Base-by-base conservation (phyloP, 306 rosid genomes). In the Dryas drummondii region DNA sequence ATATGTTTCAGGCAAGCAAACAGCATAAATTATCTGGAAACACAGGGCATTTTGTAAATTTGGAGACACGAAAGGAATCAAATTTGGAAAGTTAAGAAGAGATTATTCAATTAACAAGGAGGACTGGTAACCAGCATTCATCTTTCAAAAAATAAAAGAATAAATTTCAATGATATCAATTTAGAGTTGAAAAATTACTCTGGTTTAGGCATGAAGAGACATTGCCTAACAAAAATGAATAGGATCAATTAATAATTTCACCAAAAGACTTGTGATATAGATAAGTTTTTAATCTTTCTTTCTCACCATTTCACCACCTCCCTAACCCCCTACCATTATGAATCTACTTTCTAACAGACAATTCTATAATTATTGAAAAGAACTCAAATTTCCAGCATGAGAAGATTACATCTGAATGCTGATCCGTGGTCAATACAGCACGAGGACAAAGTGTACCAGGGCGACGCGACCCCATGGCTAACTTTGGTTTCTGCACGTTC, bases 391-490 rank as follows among this genome's bases (percentile, higher is more conserved):
- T 37, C n/a, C 44, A 16, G 57, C 0, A 65, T 5, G 9, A 14
- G 44, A 4, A 41, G 40, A 54, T 49, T 58, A 48, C 98, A 87
- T 85, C 83, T 57, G 89, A 86, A 81, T 84, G 77, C 11, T 78
- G 79, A 87, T 80, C 85, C 1, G 87, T 74, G 32, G 93, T 66
- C 52, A 90, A 78, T 56, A 81, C 96, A 69, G 97, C 96, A 55
- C 82, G 91, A 26, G 96, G 90, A 78, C 75, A 41, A 22, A 76
- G 40, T 9, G 72, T 59, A 46, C 46, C 48, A 4, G 74, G 65
- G n/a, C 63, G 57, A 50, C 83, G 79, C 42, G 78, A 83, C 83
- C 84, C 87, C 82, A 84, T 84, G 51, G 84, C 85, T 60, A 82
- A 64, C 64, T 63, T 87, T 9, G 87, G 85, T 73, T 79, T 88